Conservation (phyloP, 495 filamentous ascomycete species). For the Thermothielavioides terrestris region DNA sequence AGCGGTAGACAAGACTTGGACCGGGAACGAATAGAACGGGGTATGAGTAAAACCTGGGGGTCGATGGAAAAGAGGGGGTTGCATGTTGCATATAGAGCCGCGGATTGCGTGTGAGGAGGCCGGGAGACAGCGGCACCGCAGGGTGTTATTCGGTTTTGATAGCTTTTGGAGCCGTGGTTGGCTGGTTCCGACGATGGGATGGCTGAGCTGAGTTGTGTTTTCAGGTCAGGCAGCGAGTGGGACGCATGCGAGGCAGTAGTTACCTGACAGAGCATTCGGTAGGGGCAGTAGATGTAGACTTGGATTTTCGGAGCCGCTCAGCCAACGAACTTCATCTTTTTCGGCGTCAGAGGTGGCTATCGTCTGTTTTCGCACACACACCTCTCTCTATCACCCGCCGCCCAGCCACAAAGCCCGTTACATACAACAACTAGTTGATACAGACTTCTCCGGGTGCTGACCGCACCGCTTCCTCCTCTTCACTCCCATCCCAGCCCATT, state of each 20-base stretch:
- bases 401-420: conserved; percentile 12
- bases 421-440: conserved; percentile 27
- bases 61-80: neutral
- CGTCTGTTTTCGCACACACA: neutral
- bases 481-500: neutral
- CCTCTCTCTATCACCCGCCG: neutral
- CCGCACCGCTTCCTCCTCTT: neutral
- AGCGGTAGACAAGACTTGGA: conserved; percentile 30
- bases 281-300: neutral
- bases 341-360: neutral
- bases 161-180: neutral
- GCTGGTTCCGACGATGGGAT: neutral
- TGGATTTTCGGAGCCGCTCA: too few species aligned
- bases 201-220: neutral
- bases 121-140: too few species aligned
- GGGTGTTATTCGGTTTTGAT: neutral
- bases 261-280: neutral
- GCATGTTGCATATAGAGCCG: neutral
- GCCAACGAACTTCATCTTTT: too few species aligned
- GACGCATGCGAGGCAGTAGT: too few species aligned
- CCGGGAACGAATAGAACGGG: neutral
- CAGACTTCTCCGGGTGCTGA: neutral
- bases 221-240: neutral
- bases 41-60: neutral
- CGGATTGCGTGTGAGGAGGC: neutral